Percentiles rank a stretch among this genome's conserved stretches.
These are phyloP conservation scores for Fraxinus excelsior DNA, from an alignment of 257 asterid species.

Conservation along the genomic window DNA sequence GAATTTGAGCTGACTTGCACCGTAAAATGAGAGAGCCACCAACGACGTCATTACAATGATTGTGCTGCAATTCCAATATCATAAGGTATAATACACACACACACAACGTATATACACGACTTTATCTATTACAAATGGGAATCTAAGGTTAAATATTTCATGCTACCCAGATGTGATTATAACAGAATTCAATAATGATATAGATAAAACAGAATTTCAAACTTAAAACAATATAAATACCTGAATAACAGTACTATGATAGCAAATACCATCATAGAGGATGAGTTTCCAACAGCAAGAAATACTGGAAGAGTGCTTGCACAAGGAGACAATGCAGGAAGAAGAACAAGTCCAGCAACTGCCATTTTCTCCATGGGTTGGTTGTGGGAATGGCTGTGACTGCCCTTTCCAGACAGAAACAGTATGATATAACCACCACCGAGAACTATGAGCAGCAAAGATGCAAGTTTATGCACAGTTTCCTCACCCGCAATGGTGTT, in stretches of 20 bases:
- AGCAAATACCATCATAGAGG: conserved; percentile 95
- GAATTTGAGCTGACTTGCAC: conserved; percentile 97
- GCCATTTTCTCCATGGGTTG: conserved; percentile 99
- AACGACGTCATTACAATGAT: conserved; percentile 92
- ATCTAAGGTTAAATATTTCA: not conserved
- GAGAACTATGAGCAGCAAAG: conserved; percentile 76
- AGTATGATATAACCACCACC: conserved; percentile 80
- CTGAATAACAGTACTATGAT: conserved; percentile 88
- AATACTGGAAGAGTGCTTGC: conserved; percentile 98
- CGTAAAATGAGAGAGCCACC: conserved; percentile 95
- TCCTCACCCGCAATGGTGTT: conserved; percentile 98
- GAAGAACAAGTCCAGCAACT: conserved; percentile 95
- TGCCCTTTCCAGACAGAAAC: conserved; percentile 77
- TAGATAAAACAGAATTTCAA: conserved; percentile 11
- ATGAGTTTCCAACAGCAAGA: conserved; percentile 96
- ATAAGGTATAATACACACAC: no score
- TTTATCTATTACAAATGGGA: not conserved
- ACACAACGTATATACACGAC: no score
- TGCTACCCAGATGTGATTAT: conserved; percentile 10
- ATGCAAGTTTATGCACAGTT: conserved; percentile 94
- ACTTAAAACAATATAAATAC: conserved; percentile 33
- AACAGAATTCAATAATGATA: conserved; percentile 8
- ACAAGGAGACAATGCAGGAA: conserved; percentile 97
- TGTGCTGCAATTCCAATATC: conserved; percentile 55
- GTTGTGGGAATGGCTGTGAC: conserved; percentile 91